Base-by-base conservation (phyloP, 1,139 yeast species). In the Eremothecium cymbalariae region DNA sequence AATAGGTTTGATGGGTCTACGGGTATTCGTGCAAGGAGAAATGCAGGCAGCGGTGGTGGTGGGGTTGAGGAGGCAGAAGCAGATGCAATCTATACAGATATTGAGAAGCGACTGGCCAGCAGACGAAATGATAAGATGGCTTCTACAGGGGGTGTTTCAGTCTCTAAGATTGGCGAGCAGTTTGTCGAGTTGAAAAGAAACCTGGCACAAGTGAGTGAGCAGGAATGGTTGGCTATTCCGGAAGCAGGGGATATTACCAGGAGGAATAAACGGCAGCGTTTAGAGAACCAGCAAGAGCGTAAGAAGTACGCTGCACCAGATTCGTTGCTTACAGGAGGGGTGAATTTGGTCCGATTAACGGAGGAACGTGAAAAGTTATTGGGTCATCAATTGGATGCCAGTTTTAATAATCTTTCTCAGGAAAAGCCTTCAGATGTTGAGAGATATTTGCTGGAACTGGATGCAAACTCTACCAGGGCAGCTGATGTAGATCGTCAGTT, bases 221-320 rank as follows among this genome's bases (percentile, higher is more conserved):
- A 74, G 2, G 79, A 88, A 49, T 90, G 98, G 98, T 69, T 72
- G 3, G 67, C 64, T 42, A 54, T 90, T 4, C 97, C 98, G 0
- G 95, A 85, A 43, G 93, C 86, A 1, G 84, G 86, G 2, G 98
- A 90, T 59, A 64, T 83, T 47, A 90, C 98, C 0, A 70, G 79
- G 47, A 64, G 75, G 41, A 85, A 86, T 55, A 85, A 86, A 49
- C 63, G 97, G 37, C 63, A 70, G 33, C 63, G 95, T 33, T 57
- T 76, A 30, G 67, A 77, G 37, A 72, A 73, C 33, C 81, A 78
- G 48, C 72, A 66, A 50, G 74, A 74, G 39, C 77, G 77, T 45
- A 61, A 95, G 38, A 72, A 72, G 26, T 88, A 85, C 54, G 85
- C 95, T 9, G 84, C 82, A 4, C 94, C 96, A 0, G 97, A 90